Conservation (phyloP, 257 asterid species). For the Jasminum sambac region DNA sequence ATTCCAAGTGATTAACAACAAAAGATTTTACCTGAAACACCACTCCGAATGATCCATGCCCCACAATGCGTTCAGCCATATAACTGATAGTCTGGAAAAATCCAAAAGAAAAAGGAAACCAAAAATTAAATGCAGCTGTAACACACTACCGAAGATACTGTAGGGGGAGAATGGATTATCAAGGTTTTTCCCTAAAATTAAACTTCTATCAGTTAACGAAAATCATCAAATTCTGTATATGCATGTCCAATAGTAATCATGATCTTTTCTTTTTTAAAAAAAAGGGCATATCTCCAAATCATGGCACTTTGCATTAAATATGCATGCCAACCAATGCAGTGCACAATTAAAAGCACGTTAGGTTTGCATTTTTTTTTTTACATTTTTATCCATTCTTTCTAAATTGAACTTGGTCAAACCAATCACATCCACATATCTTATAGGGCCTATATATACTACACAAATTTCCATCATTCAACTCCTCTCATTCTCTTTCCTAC, state of each 20-base stretch:
- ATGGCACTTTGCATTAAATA: too few species aligned
- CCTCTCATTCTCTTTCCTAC: too few species aligned
- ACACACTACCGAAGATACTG: background rate
- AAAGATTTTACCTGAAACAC: constrained; percentile 56
- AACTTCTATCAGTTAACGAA: background rate
- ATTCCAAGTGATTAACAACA: constrained; percentile 3
- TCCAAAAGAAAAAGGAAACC: constrained; percentile 4
- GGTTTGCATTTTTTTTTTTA: too few species aligned
- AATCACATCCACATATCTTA: too few species aligned
- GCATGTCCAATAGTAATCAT: background rate
- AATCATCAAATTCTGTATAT: background rate
- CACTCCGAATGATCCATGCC: constrained; percentile 83
- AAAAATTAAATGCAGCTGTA: constrained; percentile 4
- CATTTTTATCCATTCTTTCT: too few species aligned
- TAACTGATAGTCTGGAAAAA: constrained; percentile 67
- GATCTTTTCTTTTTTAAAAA: too few species aligned
- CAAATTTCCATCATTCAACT: too few species aligned
- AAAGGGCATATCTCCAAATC: too few species aligned
- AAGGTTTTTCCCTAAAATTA: background rate
- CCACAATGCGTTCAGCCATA: constrained; percentile 84
- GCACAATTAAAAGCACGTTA: too few species aligned
- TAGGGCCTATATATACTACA: too few species aligned
- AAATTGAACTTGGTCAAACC: too few species aligned
- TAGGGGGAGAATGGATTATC: background rate
- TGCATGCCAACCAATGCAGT: too few species aligned